phyloP scores from a whole-genome alignment of 257 asterid species.

The Cynanchum wilfordii region DNA sequence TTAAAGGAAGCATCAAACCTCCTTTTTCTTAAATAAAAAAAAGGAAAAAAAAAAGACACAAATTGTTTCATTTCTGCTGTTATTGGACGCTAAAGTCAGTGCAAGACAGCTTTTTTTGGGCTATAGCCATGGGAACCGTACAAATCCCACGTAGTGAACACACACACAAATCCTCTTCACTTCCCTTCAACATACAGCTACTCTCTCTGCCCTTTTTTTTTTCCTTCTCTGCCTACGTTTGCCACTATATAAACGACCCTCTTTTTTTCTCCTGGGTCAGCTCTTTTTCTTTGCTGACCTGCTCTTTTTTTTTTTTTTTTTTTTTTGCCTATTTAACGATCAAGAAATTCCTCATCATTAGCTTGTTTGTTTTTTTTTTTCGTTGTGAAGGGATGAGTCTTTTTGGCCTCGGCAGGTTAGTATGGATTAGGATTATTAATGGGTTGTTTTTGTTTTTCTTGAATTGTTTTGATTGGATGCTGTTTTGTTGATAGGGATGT shows the following conservation, averaged over 20 bases:
- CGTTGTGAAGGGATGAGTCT: conserved; percentile 64
- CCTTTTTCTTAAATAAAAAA: too few species aligned
- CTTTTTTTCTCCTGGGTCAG: conserved; percentile 16
- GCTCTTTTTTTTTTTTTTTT: conserved; percentile 9
- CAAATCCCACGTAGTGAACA: neutral
- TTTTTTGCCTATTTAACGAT: neutral
- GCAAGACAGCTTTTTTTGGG: conserved; percentile 25
- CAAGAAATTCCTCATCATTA: conserved; percentile 4
- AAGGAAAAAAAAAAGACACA: too few species aligned
- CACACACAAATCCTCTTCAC: neutral
- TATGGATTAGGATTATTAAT: neutral
- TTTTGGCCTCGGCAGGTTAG: conserved; percentile 90
- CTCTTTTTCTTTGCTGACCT: conserved; percentile 18
- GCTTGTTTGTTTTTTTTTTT: neutral
- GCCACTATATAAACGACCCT: neutral
- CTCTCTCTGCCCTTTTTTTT: neutral
- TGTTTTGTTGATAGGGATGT: neutral
- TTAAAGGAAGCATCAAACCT: neutral
- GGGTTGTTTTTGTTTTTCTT: neutral
- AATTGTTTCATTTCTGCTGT: conserved; percentile 3
- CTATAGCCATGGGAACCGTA: neutral
- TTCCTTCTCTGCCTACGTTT: neutral
- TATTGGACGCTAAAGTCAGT: conserved; percentile 17
- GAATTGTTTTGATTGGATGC: neutral
- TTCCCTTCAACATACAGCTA: neutral